A percentile compares a stretch with the other conserved stretches of the same genome.
These are phyloP conservation scores for Alternaria angustiovoidea DNA, from an alignment of 2,329 filamentous ascomycete genomes.

Conservation along the genomic window DNA sequence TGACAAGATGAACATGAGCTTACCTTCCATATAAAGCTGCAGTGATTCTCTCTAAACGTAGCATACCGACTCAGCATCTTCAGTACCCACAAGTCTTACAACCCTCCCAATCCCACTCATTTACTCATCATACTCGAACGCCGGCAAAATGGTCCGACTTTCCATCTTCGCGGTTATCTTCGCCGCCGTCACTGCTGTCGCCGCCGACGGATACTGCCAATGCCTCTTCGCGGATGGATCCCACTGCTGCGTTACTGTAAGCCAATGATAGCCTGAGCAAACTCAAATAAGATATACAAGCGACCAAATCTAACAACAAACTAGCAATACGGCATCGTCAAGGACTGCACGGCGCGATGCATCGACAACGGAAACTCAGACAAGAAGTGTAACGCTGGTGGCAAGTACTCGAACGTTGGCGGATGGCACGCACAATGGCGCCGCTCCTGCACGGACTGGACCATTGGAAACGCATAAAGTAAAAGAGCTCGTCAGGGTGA, in stretches of 20 bases:
- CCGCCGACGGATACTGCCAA: conserved; percentile 10
- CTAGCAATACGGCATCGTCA: background rate
- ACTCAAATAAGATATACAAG: background rate
- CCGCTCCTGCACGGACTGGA: background rate
- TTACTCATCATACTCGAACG: background rate
- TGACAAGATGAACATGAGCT: conserved; percentile 3
- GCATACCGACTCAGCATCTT: conserved; percentile 1
- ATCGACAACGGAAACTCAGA: conserved; percentile 6
- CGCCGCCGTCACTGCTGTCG: conserved; percentile 5
- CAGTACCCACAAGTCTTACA: background rate
- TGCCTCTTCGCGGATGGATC: conserved; percentile 11
- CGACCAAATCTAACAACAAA: background rate
- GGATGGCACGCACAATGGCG: background rate
- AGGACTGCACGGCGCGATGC: background rate
- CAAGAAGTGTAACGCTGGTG: conserved; percentile 9
- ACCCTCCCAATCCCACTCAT: background rate
- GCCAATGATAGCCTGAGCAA: background rate
- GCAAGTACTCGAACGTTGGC: conserved; percentile 11
- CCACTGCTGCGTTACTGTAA: conserved; percentile 14
- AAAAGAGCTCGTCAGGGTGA: background rate
- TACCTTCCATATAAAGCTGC: background rate
- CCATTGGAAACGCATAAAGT: background rate
- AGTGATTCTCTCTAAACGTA: background rate
- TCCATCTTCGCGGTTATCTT: conserved; percentile 4
- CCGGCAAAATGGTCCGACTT: conserved; percentile 9